These are phyloP conservation scores for Dendrobium officinale DNA, from an alignment of 106 monocot species.

Conservation along the genomic window DNA sequence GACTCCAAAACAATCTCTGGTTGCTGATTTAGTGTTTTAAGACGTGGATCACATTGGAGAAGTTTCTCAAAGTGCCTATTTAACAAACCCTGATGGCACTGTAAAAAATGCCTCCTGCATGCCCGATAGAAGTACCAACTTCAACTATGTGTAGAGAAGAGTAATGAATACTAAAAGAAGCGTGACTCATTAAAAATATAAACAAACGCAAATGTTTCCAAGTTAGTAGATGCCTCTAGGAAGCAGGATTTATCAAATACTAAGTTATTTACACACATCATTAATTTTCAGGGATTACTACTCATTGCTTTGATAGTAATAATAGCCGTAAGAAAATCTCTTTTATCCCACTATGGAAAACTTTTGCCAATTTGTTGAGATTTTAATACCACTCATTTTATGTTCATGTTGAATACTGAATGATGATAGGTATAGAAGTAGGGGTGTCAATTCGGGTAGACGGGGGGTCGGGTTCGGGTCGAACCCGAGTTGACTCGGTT, in stretches of 20 bases:
- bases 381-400: background rate
- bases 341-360: background rate
- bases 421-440: too few relatives aligned
- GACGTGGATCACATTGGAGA: conserved; percentile 59
- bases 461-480: too few relatives aligned
- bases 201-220: background rate
- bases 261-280: too few relatives aligned
- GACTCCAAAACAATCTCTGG: conserved; percentile 42
- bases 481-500: too few relatives aligned
- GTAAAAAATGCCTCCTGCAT: conserved; percentile 80
- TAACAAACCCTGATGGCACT: conserved; percentile 66
- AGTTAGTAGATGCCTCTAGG: background rate
- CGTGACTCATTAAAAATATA: background rate
- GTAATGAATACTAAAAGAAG: background rate
- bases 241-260: background rate
- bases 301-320: too few relatives aligned
- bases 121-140: background rate
- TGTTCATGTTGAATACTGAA: too few relatives aligned
- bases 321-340: background rate
- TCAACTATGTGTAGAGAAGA: background rate
- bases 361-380: background rate
- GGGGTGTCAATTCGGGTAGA: too few relatives aligned
- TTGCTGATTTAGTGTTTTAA: conserved; percentile 54
- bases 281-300: too few relatives aligned
- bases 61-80: conserved; percentile 85